Evolutionary conservation across 2,329 filamentous ascomycete species (phyloP).

Genomic region (Stemphylium lycopersici): DNA sequence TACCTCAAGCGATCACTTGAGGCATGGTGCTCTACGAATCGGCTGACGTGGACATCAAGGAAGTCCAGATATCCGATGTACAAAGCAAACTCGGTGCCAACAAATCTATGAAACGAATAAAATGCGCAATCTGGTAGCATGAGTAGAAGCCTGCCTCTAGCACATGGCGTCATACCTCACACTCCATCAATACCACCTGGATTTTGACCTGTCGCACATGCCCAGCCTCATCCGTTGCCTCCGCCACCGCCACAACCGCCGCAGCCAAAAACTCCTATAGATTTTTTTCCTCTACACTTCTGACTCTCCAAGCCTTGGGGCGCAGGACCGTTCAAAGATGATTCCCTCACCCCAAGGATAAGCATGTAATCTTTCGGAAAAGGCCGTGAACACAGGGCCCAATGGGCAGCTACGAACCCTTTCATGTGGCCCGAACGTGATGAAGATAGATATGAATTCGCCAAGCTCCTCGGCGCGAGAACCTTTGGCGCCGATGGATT

Average conservation of each 20-base stretch:
- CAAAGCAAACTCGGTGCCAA: not conserved
- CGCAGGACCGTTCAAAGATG: not conserved
- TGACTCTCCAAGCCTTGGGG: not conserved
- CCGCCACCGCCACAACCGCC: not conserved
- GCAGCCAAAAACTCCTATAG: not conserved
- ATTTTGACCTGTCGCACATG: not conserved
- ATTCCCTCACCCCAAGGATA: not conserved
- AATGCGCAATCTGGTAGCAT: not conserved
- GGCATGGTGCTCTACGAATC: not conserved
- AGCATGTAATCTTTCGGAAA: not conserved
- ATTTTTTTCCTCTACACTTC: not conserved
- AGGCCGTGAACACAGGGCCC: too few relatives aligned
- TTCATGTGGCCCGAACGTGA: not conserved
- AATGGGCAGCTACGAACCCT: not conserved
- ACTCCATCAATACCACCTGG: not conserved
- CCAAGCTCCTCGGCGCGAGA: constrained; percentile 8
- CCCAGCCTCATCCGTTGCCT: not conserved
- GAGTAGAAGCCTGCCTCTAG: not conserved
- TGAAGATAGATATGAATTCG: constrained; percentile 4
- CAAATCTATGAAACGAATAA: not conserved
- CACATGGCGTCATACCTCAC: not conserved
- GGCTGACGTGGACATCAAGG: not conserved
- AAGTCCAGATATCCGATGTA: not conserved
- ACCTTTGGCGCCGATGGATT: constrained; percentile 1
- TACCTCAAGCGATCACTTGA: constrained; percentile 4